A percentile compares a stretch with the other conserved stretches of the same genome.
phyloP scores from a whole-genome alignment of 2,329 filamentous ascomycete species.

The Aspergillus eucalypticola region DNA sequence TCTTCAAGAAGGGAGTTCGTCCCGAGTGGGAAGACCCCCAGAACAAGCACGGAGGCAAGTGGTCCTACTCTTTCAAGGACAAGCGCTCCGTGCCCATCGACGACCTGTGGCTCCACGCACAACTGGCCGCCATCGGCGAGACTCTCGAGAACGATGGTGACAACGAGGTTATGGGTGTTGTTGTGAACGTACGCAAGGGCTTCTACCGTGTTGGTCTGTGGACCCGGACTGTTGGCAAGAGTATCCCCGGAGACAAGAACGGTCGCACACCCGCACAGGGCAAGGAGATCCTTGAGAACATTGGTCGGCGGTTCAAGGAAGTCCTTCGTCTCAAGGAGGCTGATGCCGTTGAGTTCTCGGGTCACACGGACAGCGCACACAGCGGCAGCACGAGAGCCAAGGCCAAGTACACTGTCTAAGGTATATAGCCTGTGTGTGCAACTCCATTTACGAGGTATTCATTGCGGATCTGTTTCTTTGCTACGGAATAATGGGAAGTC shows the following conservation, averaged over 20 bases:
- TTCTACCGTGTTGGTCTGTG: conserved; percentile 98
- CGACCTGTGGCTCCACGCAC: conserved; percentile 93
- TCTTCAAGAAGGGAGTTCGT: conserved; percentile 96
- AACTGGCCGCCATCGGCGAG: conserved; percentile 95
- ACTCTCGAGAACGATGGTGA: conserved; percentile 91
- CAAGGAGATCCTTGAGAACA: conserved; percentile 77
- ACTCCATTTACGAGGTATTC: conserved; percentile 21
- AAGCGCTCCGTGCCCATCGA: conserved; percentile 91
- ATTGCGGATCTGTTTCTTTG: conserved; percentile 18
- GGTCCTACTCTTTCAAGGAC: conserved; percentile 97
- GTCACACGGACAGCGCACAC: conserved; percentile 91
- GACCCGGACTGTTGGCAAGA: conserved; percentile 91
- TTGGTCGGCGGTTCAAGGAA: conserved; percentile 91
- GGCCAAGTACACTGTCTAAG: conserved; percentile 84
- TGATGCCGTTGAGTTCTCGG: conserved; percentile 90
- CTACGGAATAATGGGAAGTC: conserved; percentile 19
- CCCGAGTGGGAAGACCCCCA: conserved; percentile 98
- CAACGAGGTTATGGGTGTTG: conserved; percentile 98
- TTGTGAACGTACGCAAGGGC: conserved; percentile 97
- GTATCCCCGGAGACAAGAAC: conserved; percentile 72
- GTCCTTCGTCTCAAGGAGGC: conserved; percentile 74
- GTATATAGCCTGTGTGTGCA: not conserved
- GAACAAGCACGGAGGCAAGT: conserved; percentile 99
- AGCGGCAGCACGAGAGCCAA: conserved; percentile 92
- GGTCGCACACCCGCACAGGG: conserved; percentile 78